Conservation (phyloP, 176 grass and related monocot species). For the Chloris gayana region DNA sequence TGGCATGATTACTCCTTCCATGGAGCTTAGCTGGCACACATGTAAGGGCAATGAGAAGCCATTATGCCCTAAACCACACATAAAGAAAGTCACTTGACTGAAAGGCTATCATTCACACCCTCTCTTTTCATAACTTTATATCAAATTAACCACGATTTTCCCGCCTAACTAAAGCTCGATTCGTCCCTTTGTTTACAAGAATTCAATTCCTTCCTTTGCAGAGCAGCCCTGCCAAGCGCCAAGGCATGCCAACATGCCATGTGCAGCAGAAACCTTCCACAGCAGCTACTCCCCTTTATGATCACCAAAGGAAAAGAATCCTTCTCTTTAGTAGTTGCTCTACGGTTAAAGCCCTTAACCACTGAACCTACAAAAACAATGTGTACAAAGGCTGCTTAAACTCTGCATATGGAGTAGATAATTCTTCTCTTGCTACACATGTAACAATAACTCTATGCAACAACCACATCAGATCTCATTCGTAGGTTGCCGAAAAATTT, state of each 20-base stretch:
- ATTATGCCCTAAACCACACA: constrained; percentile 49
- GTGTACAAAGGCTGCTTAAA: constrained; percentile 11
- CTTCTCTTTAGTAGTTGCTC: constrained; percentile 27
- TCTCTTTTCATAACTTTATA: background rate
- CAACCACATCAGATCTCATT: background rate
- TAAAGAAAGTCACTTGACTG: background rate
- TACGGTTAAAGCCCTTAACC: constrained; percentile 9
- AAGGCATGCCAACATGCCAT: constrained; percentile 55
- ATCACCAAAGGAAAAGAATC: constrained; percentile 57
- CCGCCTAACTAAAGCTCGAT: constrained; percentile 40
- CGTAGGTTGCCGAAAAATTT: background rate
- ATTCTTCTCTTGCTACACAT: background rate
- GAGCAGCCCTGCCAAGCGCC: constrained; percentile 32
- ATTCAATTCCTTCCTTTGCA: constrained; percentile 49
- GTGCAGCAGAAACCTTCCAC: constrained; percentile 43
- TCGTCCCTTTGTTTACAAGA: background rate
- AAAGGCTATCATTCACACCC: constrained; percentile 41
- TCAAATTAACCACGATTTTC: constrained; percentile 20
- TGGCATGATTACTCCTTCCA: constrained; percentile 41
- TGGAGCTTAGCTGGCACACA: constrained; percentile 41
- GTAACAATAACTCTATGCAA: constrained; percentile 1
- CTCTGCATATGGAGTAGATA: background rate
- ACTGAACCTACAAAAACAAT: constrained; percentile 24
- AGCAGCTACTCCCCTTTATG: constrained; percentile 40
- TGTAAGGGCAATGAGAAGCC: constrained; percentile 39